Base-by-base conservation (phyloP, 2,329 filamentous ascomycete genomes). In the Nigrospora osmanthi region DNA sequence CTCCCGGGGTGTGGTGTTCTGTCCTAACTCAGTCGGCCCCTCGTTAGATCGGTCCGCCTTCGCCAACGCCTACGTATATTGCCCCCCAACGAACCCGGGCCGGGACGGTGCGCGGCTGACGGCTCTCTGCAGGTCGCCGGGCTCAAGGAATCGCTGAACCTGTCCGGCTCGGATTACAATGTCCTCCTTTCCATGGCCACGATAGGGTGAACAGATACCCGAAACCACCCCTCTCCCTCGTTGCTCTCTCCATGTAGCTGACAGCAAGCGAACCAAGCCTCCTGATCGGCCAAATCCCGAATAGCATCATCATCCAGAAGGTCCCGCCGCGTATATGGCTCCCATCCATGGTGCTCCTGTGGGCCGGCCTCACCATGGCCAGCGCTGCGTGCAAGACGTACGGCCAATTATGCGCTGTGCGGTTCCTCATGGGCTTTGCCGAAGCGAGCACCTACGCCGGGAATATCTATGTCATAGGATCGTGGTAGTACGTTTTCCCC, bases 251-350 rank as follows among this genome's bases (percentile, higher is more conserved):
- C 23, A 28, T 7, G 23, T 28, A 10, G 9, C 28, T 11, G 11
- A 11, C 11, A 40, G 30, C 33, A 15, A 40, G 30, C 30, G 19
- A 40, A 17, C 12, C 17, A 13, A 40, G 38, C 12, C 38, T 40
- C 30, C 30, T 40, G 30, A 11, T 71, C 6, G 69, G 70, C 6
- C 69, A 75, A 51, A 58, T 72, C 5, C 67, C 67, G 1, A 63
- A 62, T 35, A 68, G 66, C 36, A 53, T 72, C 19, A 68, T 70
- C 7, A 58, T 76, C 14, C 69, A 74, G 49, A 70, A 72, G 48
- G 54, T 76, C 35, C 62, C 65, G 32, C 71, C 70, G 1, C 61
- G 72, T n/a, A 63, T 72, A 37, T 74, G 69, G 58, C 71, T 69
- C 48, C 70, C 70, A 3, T 50, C 59, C 37, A 72, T 69, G 62